These are phyloP conservation scores for Pseudogymnoascus sp. DNA, from an alignment of 2,329 filamentous ascomycete genomes.

Conservation along the genomic window DNA sequence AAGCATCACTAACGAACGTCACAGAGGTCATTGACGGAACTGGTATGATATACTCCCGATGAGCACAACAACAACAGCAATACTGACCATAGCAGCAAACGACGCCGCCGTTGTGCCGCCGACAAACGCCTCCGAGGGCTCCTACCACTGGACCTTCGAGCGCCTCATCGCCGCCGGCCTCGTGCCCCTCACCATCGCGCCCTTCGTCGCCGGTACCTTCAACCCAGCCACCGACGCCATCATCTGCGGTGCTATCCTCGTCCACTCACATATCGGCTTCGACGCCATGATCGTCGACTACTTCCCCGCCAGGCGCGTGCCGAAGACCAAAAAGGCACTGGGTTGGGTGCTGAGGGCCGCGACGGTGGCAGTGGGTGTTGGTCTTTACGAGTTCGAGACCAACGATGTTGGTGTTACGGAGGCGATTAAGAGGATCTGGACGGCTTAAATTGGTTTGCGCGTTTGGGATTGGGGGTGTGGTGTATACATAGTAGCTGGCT, in stretches of 20 bases:
- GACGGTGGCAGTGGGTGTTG: slow-evolving; percentile 75
- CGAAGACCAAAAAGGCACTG: slow-evolving; percentile 57
- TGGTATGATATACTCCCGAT: slow-evolving; percentile 43
- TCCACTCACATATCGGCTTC: slow-evolving; percentile 96
- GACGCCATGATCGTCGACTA: slow-evolving; percentile 89
- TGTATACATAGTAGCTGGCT: slow-evolving; percentile 7
- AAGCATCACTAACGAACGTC: slow-evolving; percentile 36
- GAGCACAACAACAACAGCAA: neutral
- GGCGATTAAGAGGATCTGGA: slow-evolving; percentile 83
- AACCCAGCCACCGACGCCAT: slow-evolving; percentile 84
- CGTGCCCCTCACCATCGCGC: slow-evolving; percentile 78
- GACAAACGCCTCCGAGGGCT: slow-evolving; percentile 72
- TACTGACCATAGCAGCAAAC: slow-evolving; percentile 55
- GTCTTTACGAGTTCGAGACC: slow-evolving; percentile 97
- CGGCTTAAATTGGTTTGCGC: slow-evolving; percentile 46
- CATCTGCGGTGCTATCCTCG: slow-evolving; percentile 71
- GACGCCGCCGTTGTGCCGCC: slow-evolving; percentile 71
- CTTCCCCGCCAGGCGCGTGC: slow-evolving; percentile 65
- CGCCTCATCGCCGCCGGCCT: slow-evolving; percentile 73
- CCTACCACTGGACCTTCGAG: slow-evolving; percentile 98
- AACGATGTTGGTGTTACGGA: slow-evolving; percentile 94
- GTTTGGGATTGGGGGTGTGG: neutral
- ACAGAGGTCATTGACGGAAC: slow-evolving; percentile 68
- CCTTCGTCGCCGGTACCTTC: slow-evolving; percentile 84
- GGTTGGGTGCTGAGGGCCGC: slow-evolving; percentile 72